phyloP scores from a whole-genome alignment of 169 alveolate species.

The Theileria sp. region DNA sequence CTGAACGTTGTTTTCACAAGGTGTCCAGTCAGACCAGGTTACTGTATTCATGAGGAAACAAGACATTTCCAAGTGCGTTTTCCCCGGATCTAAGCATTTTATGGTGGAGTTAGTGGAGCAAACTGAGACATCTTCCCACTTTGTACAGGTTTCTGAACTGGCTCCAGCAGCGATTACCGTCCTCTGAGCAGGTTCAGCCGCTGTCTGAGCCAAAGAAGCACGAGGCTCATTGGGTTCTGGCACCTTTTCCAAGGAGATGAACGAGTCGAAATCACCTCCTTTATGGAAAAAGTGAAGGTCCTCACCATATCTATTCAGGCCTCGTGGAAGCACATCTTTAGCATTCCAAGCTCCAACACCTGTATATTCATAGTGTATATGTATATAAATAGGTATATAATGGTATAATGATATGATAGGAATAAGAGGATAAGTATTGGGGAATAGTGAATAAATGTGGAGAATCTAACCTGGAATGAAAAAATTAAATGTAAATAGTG shows the following conservation, averaged over 20 bases:
- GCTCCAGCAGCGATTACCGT: constrained; percentile 18
- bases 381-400: no score
- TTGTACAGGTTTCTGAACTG: constrained; percentile 12
- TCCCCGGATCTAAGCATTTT: constrained; percentile 21
- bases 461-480: neutral
- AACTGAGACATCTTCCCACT: constrained; percentile 53
- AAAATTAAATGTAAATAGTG: neutral
- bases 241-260: neutral
- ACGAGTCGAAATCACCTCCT: neutral
- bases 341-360: constrained; percentile 3
- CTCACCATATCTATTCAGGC: constrained; percentile 5
- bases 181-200: neutral
- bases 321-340: constrained; percentile 1
- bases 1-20: constrained; percentile 39
- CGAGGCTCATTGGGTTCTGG: neutral
- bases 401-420: neutral
- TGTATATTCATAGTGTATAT: neutral
- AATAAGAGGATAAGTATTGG: neutral
- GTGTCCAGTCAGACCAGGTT: constrained; percentile 53
- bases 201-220: neutral
- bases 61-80: constrained; percentile 3
- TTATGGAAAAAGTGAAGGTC: neutral
- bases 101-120: constrained; percentile 39
- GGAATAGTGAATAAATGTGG: neutral
- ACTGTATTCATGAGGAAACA: constrained; percentile 34